Percentiles rank a stretch among this genome's conserved stretches.
phyloP scores from a whole-genome alignment of 2,329 filamentous ascomycete species.

The Penicillium glabrum region DNA sequence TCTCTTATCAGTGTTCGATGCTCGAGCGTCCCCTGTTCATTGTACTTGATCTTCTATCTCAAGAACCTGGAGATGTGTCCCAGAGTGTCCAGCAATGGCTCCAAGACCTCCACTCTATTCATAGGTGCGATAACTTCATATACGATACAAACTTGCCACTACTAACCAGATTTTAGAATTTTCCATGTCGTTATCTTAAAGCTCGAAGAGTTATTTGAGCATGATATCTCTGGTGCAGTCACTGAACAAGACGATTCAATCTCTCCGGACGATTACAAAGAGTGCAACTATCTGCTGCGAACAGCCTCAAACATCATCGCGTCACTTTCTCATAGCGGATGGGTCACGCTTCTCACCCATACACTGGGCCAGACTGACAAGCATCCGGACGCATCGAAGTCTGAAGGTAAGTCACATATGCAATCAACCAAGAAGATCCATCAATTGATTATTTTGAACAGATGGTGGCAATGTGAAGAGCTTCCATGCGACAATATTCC shows the following conservation, averaged over 20 bases:
- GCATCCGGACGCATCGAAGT: conserved; percentile 42
- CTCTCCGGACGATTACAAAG: conserved; percentile 64
- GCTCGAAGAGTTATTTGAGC: conserved; percentile 33
- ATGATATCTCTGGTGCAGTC: conserved; percentile 17
- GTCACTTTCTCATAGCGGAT: conserved; percentile 67
- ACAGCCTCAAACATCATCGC: conserved; percentile 72
- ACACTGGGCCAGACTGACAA: conserved; percentile 51
- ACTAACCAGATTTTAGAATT: conserved; percentile 31
- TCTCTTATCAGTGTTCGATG: conserved; percentile 55
- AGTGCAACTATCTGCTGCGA: conserved; percentile 75
- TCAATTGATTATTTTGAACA: conserved; percentile 10
- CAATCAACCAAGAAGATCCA: background rate
- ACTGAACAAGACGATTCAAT: conserved; percentile 48
- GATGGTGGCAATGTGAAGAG: conserved; percentile 30
- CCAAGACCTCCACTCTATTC: conserved; percentile 55
- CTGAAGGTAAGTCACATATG: conserved; percentile 48
- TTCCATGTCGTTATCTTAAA: conserved; percentile 38
- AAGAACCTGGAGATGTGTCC: conserved; percentile 71
- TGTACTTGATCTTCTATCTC: conserved; percentile 73
- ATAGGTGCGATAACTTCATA: conserved; percentile 41
- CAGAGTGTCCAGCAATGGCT: conserved; percentile 81
- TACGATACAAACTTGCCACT: background rate
- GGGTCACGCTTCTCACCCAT: conserved; percentile 68
- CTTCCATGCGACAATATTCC: conserved; percentile 35
- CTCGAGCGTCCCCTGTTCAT: conserved; percentile 79